phyloP scores from a whole-genome alignment of 139 green algal genomes.

The Monoraphidium neglectum region DNA sequence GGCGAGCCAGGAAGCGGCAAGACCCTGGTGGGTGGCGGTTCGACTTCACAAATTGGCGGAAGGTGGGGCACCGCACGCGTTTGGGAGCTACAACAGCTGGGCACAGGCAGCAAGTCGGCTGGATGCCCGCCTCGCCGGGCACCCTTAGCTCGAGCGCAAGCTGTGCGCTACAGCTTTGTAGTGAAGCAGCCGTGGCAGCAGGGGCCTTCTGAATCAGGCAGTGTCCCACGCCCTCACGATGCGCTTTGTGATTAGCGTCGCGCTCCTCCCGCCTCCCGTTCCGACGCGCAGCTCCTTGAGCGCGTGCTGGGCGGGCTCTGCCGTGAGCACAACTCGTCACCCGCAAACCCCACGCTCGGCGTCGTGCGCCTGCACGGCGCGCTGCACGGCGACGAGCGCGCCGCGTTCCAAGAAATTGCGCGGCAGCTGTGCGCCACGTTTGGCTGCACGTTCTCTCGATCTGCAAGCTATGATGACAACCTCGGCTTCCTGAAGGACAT shows the following conservation, averaged over 20 bases:
- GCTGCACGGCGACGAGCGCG: slow-evolving; percentile 70
- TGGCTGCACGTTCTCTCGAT: slow-evolving; percentile 38
- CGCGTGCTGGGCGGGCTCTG: slow-evolving; percentile 40
- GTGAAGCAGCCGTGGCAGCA: too few species aligned
- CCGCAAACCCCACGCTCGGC: slow-evolving; percentile 48
- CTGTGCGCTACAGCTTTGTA: too few species aligned
- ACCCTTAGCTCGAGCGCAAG: too few species aligned
- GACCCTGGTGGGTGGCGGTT: slow-evolving; percentile 46
- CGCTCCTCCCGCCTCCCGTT: too few species aligned
- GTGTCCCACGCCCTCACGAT: too few species aligned
- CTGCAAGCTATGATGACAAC: slow-evolving; percentile 74
- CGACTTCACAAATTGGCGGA: too few species aligned
- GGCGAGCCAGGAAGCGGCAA: slow-evolving; percentile 37
- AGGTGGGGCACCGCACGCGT: too few species aligned
- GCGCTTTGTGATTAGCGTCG: too few species aligned
- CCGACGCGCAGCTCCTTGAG: slow-evolving; percentile 51
- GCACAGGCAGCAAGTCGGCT: too few species aligned
- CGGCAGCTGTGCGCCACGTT: slow-evolving; percentile 32
- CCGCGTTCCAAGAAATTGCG: slow-evolving; percentile 57
- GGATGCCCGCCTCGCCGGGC: too few species aligned
- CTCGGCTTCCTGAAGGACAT: slow-evolving; percentile 76
- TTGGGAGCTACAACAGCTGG: too few species aligned
- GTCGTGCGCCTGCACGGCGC: slow-evolving; percentile 75
- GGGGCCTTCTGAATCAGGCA: too few species aligned
- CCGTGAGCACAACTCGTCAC: slow-evolving; percentile 34